Evolutionary conservation across 2,329 filamentous ascomycete species (phyloP).

Genomic region (Ambrosiella xylebori): DNA sequence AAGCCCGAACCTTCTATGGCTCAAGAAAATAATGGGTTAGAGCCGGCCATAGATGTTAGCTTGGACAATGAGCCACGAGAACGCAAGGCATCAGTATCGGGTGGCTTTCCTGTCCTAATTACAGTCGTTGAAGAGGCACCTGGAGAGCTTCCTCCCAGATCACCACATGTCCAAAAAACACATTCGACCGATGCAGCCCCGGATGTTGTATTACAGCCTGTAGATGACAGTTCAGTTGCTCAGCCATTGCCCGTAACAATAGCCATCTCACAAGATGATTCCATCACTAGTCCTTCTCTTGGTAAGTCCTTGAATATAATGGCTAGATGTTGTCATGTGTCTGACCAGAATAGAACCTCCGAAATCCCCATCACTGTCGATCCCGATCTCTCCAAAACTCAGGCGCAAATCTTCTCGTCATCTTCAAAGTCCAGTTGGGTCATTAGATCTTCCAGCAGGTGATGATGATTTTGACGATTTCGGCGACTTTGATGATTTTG

Average conservation of each 20-base stretch:
- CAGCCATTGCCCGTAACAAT: not conserved
- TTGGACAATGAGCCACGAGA: not conserved
- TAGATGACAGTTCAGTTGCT: constrained; percentile 19
- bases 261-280: not conserved
- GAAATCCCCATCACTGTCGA: constrained; percentile 14
- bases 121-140: constrained; percentile 37
- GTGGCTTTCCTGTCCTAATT: constrained; percentile 24
- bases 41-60: not conserved
- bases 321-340: too few relatives aligned
- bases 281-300: not conserved
- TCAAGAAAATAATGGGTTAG: not conserved
- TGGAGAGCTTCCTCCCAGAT: constrained; percentile 27
- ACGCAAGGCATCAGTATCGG: not conserved
- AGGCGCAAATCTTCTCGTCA: constrained; percentile 6
- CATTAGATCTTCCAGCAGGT: constrained; percentile 13
- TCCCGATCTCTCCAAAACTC: constrained; percentile 12
- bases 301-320: not conserved
- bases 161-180: constrained; percentile 27
- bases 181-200: constrained; percentile 35
- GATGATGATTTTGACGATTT: constrained; percentile 37
- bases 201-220: constrained; percentile 31
- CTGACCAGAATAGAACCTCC: not conserved
- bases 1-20: too few relatives aligned
- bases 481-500: constrained; percentile 48
- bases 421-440: constrained; percentile 13